A percentile compares a stretch with the other conserved stretches of the same genome.
These are phyloP conservation scores for Hansfordia pulvinata DNA, from an alignment of 2,329 filamentous ascomycete genomes.

Conservation along the genomic window DNA sequence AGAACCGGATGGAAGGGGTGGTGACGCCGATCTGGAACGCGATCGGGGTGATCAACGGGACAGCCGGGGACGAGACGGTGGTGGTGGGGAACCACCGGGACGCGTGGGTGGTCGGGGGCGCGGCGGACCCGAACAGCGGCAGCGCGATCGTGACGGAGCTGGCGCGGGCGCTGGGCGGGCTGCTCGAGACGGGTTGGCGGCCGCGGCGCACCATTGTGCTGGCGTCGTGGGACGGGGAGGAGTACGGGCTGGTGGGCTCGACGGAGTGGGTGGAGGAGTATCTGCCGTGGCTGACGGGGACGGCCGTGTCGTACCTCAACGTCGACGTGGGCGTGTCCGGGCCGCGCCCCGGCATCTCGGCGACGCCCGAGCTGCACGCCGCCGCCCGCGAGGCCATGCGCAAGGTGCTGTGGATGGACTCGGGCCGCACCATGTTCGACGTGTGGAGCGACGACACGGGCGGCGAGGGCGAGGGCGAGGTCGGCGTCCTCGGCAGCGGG, in stretches of 20 bases:
- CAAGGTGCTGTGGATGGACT: conserved; percentile 44
- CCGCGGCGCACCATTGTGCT: conserved; percentile 69
- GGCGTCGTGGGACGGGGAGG: conserved; percentile 58
- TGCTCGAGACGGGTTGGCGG: conserved; percentile 63
- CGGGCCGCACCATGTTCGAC: conserved; percentile 24
- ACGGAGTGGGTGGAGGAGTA: conserved; percentile 84
- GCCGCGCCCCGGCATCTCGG: conserved; percentile 37
- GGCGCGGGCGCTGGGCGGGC: conserved; percentile 55
- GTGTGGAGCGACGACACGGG: conserved; percentile 21
- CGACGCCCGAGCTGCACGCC: conserved; percentile 55
- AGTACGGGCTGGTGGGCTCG: conserved; percentile 68
- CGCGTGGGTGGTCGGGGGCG: conserved; percentile 74
- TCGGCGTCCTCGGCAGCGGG: conserved; percentile 48
- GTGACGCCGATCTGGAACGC: conserved; percentile 65
- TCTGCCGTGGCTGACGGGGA: conserved; percentile 57
- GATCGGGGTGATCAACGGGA: conserved; percentile 70
- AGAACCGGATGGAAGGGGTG: conserved; percentile 56
- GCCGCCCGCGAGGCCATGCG: conserved; percentile 48
- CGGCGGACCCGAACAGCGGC: conserved; percentile 73
- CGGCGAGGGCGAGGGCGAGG: conserved; percentile 26
- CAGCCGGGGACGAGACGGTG: conserved; percentile 60
- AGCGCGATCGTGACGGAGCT: conserved; percentile 67
- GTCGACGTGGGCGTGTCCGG: conserved; percentile 58
- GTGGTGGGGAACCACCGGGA: conserved; percentile 73
- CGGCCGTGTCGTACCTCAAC: conserved; percentile 67